Base-by-base conservation (phyloP, 495 filamentous ascomycete genomes). In the Xylaria castorea region DNA sequence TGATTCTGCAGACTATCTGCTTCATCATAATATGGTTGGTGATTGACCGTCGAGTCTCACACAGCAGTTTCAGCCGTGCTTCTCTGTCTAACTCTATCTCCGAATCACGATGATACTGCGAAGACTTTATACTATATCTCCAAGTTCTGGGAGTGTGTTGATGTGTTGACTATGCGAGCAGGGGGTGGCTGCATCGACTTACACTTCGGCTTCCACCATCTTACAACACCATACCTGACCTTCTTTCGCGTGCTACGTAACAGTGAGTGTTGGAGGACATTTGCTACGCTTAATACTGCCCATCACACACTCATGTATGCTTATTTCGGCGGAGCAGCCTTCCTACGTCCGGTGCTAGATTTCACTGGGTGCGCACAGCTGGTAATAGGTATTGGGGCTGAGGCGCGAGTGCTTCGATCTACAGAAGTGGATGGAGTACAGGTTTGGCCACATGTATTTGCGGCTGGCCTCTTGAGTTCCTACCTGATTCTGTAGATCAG, bases 151-250 rank as follows among this genome's bases (percentile, higher is more conserved):
- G 51, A 57, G 51, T 57, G 30, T 30, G 30, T 30, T 14, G 27
- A 58, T 8, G 27, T 34, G 55, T 34, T 58, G 55, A 58, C 12
- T 34, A 27, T 58, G 55, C 27, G 55, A 6, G 25, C 27, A 34
- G 27, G 27, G 5, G 27, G 4, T 20, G 55, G 27, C 14, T 16
- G 25, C 25, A 58, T 58, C 27, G 27, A 3, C 55, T 6, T 34
- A 34, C 55, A 58, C 27, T 58, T 58, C 12, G 27, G 55, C 55
- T 58, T 58, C 27, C 55, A 58, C 27, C 27, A 58, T 20, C 55
- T 58, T 8, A 58, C 55, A 34, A 58, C 27, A 12, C 27, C 55
- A 8, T 58, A 58, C 27, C 55, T 58, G 12, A 58, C 55, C 55
- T 34, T 20, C 55, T 58, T 58, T 25, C 25, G 25, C 25, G 53